Conservation (phyloP, 2,329 filamentous ascomycete species). For the Clarireedia monteithiana region DNA sequence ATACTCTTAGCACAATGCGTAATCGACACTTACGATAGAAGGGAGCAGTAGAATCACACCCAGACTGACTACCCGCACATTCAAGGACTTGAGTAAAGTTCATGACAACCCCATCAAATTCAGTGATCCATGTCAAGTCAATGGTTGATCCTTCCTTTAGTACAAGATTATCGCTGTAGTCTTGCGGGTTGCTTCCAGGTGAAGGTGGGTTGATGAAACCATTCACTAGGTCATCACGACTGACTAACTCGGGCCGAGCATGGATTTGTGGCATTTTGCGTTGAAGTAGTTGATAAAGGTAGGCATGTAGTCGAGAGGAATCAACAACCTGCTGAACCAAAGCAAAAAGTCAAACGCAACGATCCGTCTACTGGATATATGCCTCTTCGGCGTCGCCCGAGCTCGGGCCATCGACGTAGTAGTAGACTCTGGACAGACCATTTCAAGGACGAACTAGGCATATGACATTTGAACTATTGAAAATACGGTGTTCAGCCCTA, state of each 20-base stretch:
- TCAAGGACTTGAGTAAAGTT: neutral
- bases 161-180: neutral
- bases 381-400: neutral
- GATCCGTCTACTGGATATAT: neutral
- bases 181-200: neutral
- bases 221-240: neutral
- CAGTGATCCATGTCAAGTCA: neutral
- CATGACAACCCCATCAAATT: neutral
- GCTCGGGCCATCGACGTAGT: neutral
- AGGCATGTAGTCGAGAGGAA: neutral
- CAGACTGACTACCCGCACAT: neutral
- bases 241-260: neutral
- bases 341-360: neutral
- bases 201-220: neutral
- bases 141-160: neutral
- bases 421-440: neutral
- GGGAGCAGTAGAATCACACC: neutral
- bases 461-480: neutral
- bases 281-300: too few species aligned
- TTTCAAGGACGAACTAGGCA: neutral
- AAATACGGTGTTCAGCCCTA: neutral
- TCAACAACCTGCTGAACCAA: neutral
- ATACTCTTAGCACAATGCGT: too few species aligned
- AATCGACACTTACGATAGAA: neutral
- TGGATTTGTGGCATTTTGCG: neutral